phyloP scores from a whole-genome alignment of 148 eudicot genomes.

The Oxyria digyna region DNA sequence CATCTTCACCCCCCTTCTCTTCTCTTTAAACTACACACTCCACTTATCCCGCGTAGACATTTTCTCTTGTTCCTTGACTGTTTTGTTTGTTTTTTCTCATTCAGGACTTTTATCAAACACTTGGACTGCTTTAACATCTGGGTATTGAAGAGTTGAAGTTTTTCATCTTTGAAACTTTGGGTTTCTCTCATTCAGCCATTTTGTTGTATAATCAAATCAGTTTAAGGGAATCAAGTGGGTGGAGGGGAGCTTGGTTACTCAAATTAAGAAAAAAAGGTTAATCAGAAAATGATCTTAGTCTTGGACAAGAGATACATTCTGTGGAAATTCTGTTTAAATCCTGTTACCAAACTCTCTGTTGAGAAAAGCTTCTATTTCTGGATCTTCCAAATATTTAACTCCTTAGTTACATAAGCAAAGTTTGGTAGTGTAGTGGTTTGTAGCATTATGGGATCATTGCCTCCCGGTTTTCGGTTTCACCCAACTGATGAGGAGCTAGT shows the following conservation, averaged over 20 bases:
- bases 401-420: slow-evolving; percentile 1
- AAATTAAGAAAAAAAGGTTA: slow-evolving; percentile 14
- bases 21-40: not conserved
- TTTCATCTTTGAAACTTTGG: no score
- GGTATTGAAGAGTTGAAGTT: not conserved
- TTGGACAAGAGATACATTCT: slow-evolving; percentile 39
- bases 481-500: slow-evolving; percentile 74
- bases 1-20: slow-evolving; percentile 13
- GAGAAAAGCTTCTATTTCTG: slow-evolving; percentile 71
- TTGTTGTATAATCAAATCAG: no score
- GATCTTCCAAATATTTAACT: slow-evolving; percentile 66
- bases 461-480: slow-evolving; percentile 83
- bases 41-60: not conserved
- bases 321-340: slow-evolving; percentile 38
- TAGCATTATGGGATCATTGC: slow-evolving; percentile 56
- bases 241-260: no score
- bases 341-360: slow-evolving; percentile 54
- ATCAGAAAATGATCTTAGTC: slow-evolving; percentile 39
- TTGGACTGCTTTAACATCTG: not conserved
- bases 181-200: no score
- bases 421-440: slow-evolving; percentile 9
- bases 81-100: not conserved
- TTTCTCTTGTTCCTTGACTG: not conserved
- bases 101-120: slow-evolving; percentile 9
- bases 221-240: slow-evolving; percentile 11